phyloP scores from a whole-genome alignment of 495 filamentous ascomycete species.

The Penicillium taxi region DNA sequence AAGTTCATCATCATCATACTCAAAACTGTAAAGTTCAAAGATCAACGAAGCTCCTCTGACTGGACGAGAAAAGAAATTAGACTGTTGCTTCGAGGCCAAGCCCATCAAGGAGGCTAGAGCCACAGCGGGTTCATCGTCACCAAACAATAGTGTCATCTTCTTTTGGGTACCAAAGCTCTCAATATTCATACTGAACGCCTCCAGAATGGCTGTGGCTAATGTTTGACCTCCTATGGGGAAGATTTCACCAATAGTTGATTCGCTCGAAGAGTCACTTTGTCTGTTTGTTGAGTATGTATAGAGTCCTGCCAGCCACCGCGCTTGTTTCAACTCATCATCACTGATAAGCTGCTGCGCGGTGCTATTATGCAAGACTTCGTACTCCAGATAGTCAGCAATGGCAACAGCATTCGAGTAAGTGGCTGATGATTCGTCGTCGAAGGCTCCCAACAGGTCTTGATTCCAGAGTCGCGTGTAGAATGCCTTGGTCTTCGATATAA shows the following conservation, averaged over 20 bases:
- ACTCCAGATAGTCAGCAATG: constrained; percentile 70
- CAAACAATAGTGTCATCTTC: constrained; percentile 60
- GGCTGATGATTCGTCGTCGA: constrained; percentile 29
- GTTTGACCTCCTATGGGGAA: constrained; percentile 58
- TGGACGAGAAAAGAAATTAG: constrained; percentile 62
- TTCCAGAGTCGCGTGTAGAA: constrained; percentile 46
- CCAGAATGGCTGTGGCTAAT: constrained; percentile 52
- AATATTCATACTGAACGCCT: constrained; percentile 48
- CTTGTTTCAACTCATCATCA: constrained; percentile 43
- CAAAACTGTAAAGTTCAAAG: constrained; percentile 67
- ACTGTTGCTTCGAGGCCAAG: constrained; percentile 41
- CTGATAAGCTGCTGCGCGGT: constrained; percentile 51
- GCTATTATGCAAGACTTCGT: constrained; percentile 62
- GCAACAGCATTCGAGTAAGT: constrained; percentile 49
- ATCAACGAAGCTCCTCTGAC: constrained; percentile 60
- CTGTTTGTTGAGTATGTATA: constrained; percentile 60
- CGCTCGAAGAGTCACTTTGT: constrained; percentile 39
- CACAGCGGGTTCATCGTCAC: constrained; percentile 61
- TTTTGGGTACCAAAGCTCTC: constrained; percentile 27
- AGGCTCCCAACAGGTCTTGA: constrained; percentile 27
- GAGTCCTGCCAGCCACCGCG: constrained; percentile 56
- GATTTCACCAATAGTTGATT: constrained; percentile 31
- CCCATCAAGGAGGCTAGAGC: constrained; percentile 65
- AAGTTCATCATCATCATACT: constrained; percentile 28
- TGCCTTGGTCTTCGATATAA: constrained; percentile 27